Base-by-base conservation (phyloP, 2,329 filamentous ascomycete genomes). In the Aspergillus novoparasiticus region DNA sequence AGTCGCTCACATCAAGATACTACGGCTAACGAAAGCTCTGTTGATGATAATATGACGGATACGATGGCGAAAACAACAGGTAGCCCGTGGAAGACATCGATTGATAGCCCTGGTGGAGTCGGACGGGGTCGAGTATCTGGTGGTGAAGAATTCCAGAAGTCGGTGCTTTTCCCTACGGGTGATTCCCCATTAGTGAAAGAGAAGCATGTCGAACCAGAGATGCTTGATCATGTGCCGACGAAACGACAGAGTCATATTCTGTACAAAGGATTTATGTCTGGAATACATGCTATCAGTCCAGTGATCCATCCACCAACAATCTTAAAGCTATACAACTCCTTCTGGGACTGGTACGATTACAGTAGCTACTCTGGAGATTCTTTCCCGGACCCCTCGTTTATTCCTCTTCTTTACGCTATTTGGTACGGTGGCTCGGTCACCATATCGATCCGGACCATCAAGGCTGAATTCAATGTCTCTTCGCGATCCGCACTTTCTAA, bases 351-450 rank as follows among this genome's bases (percentile, higher is more conserved):
- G 80, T 81, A 81, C 62, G 75, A 80, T 54, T 73, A 75, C 43
- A 70, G 69, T 28, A 76, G 71, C 46, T 74, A 78, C 46, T 76
- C 76, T 1, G 75, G 75, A 19, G 72, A 77, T 41, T 60, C 75
- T 4, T 80, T 71, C 56, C 76, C 78, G 0, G 76, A 79, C 53
- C 75, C 78, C 1, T 78, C 78, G 1, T 80, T 82, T 48, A 77
- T 82, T 41, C 79, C 81, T 2, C 66, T 82, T 4, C 69, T 83
- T 5, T 80, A 80, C 64, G 80, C 80, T 9, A 80, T 83, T 36
- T 82, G 80, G 80, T 83, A 81, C 64, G 78, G 80, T n/a, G 81
- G 81, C 4, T 80, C 80, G 2, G 78, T 81, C 10, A 81, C 79
- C 1, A 71, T 82, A 4, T 82, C 81, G 0, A 71, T 78, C 4